Base-by-base conservation (phyloP, 225 moss, liverwort and hornwort genomes). In the Pleurozium schreberi region DNA sequence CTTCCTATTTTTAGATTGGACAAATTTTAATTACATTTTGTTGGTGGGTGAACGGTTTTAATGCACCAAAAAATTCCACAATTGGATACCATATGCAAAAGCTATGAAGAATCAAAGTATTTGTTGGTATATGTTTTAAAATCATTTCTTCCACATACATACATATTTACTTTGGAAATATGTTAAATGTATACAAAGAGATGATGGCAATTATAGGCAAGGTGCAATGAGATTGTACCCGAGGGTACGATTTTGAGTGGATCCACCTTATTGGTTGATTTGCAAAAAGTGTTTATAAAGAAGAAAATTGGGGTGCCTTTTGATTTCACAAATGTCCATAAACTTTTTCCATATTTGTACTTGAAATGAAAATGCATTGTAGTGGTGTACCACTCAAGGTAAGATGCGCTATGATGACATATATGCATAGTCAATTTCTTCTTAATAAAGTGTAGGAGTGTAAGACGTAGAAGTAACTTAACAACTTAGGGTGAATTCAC, bases 21-120 rank as follows among this genome's bases (percentile, higher is more conserved):
- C 3, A 70, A 14, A 70, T 70, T 70, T 69, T 26, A 4, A 20
- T 9, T 22, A 4, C 3, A 7, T 42, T 3, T 27, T 8, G 9
- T 27, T 27, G 43, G 9, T 15, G 26, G 16, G n/a, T 43, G 9
- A 43, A 5, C 16, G 27, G 5, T 71, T 28, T 2, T 3, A 16
- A 43, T 0, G 7, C 10, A 28, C 27, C 7, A 42, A 43, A 70
- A 2, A 26, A 26, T 1, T 2, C 0, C 0, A 10, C 27, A 71
- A 42, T 71, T 71, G 28, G 73, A 73, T 28, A 17, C 10, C 6
- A 6, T 6, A 28, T 45, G 22, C 10, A 28, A 27, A 27, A 5
- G 1, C 30, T 18, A 18, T 10, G 3, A 73, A 28, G 6, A 2
- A 2, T 10, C 10, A 45, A 43, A 45, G 9, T 71, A 27, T 27